These are phyloP conservation scores for Microascus cirrosus DNA, from an alignment of 2,329 filamentous ascomycete species.

Conservation along the genomic window DNA sequence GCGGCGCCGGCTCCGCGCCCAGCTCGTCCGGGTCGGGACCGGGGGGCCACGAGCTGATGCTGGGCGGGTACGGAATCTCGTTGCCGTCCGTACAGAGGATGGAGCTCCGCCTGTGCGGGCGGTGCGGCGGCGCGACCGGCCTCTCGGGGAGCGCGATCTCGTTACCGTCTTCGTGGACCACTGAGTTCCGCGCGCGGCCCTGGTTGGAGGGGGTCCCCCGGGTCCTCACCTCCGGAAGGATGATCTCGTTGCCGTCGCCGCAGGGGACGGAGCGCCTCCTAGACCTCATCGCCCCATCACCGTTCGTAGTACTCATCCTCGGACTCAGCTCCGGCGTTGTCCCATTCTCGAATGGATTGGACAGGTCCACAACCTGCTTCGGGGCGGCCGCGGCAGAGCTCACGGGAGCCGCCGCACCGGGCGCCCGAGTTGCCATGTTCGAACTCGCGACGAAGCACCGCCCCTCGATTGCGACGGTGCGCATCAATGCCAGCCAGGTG, in stretches of 20 bases:
- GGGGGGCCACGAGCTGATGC: background rate
- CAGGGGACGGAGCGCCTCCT: slow-evolving; percentile 11
- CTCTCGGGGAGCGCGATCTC: background rate
- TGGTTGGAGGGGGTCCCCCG: background rate
- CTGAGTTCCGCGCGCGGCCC: background rate
- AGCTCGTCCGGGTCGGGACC: slow-evolving; percentile 6
- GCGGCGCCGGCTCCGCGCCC: background rate
- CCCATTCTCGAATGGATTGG: background rate
- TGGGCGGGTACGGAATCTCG: slow-evolving; percentile 28
- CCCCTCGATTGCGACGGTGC: slow-evolving; percentile 70
- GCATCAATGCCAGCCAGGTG: slow-evolving; percentile 73
- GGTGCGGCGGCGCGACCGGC: background rate
- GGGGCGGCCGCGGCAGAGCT: background rate
- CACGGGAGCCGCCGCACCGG: slow-evolving; percentile 12
- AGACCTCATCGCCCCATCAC: background rate
- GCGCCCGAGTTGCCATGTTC: slow-evolving; percentile 63
- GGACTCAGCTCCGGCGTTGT: background rate
- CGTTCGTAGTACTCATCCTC: background rate
- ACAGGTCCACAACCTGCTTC: background rate
- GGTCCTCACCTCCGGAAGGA: slow-evolving; percentile 7
- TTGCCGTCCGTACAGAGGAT: slow-evolving; percentile 32
- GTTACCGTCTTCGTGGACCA: background rate
- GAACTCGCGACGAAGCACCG: slow-evolving; percentile 76
- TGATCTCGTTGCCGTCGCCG: slow-evolving; percentile 32
- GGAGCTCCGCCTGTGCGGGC: slow-evolving; percentile 22